These are phyloP conservation scores for Fraxinus anomala DNA, from an alignment of 257 asterid species.

Conservation along the genomic window DNA sequence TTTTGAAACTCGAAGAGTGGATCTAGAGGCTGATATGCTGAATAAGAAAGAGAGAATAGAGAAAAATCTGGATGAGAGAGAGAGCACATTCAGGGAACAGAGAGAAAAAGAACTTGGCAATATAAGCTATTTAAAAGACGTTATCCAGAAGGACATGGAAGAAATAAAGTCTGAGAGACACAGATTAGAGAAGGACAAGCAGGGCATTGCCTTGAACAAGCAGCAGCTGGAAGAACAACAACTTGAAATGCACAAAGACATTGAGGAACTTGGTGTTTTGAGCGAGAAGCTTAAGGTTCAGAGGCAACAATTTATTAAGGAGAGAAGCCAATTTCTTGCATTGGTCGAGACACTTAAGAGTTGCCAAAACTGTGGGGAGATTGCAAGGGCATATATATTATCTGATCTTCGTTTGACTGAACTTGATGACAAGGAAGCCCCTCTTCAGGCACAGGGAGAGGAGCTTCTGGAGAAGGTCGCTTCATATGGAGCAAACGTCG, in stretches of 20 bases:
- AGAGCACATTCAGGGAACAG: constrained; percentile 55
- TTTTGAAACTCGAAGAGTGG: constrained; percentile 52
- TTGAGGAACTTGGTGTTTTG: constrained; percentile 62
- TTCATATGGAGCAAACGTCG: constrained; percentile 42
- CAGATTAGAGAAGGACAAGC: constrained; percentile 63
- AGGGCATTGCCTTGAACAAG: constrained; percentile 48
- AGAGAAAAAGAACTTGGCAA: constrained; percentile 42
- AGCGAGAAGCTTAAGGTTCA: constrained; percentile 66
- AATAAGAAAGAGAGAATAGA: constrained; percentile 64
- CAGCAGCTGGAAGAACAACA: constrained; percentile 66
- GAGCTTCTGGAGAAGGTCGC: constrained; percentile 63
- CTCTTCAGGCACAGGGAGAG: constrained; percentile 50
- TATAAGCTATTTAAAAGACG: constrained; percentile 52
- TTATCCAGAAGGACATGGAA: constrained; percentile 44
- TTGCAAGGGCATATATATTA: constrained; percentile 45
- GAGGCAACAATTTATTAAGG: constrained; percentile 56
- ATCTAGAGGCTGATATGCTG: constrained; percentile 71
- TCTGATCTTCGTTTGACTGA: constrained; percentile 52
- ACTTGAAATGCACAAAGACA: constrained; percentile 73
- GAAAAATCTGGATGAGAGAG: constrained; percentile 50
- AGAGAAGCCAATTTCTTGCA: constrained; percentile 56
- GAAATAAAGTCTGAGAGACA: constrained; percentile 42
- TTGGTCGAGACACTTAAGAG: constrained; percentile 53
- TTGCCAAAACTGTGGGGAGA: constrained; percentile 65
- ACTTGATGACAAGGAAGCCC: constrained; percentile 40